phyloP scores from a whole-genome alignment of 164 flowering plant genomes.

The Chloranthus sessilifolius region DNA sequence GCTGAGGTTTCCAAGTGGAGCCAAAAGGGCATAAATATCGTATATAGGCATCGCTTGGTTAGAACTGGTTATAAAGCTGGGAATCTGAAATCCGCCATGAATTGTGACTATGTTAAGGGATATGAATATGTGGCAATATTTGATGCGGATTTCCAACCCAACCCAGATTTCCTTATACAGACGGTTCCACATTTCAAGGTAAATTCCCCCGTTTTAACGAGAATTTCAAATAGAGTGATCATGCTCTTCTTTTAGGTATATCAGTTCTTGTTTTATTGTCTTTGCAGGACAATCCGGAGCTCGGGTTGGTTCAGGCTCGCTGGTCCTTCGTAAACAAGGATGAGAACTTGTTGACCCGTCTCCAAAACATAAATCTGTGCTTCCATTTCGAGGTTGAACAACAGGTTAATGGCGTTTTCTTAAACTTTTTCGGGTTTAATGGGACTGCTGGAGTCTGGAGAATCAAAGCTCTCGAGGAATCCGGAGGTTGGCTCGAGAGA shows the following conservation, averaged over 20 bases:
- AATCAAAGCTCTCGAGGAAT: conserved; percentile 82
- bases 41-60: conserved; percentile 71
- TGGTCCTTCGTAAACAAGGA: conserved; percentile 98
- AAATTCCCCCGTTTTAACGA: not conserved
- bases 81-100: conserved; percentile 96
- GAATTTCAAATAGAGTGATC: not conserved
- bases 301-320: conserved; percentile 92
- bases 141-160: conserved; percentile 96
- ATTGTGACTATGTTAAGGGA: conserved; percentile 80
- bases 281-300: conserved; percentile 71
- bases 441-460: conserved; percentile 99
- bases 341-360: conserved; percentile 79
- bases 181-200: conserved; percentile 95
- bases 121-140: conserved; percentile 90
- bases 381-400: conserved; percentile 99
- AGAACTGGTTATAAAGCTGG: conserved; percentile 99
- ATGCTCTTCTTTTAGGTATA: not conserved
- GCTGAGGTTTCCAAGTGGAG: conserved; percentile 93
- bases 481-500: conserved; percentile 98
- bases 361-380: conserved; percentile 77
- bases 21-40: conserved; percentile 65
- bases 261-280: not conserved
- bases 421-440: conserved; percentile 94
- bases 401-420: conserved; percentile 87
- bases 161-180: conserved; percentile 65